phyloP scores from a whole-genome alignment of 2,329 filamentous ascomycete genomes.

The Fusarium compactum region DNA sequence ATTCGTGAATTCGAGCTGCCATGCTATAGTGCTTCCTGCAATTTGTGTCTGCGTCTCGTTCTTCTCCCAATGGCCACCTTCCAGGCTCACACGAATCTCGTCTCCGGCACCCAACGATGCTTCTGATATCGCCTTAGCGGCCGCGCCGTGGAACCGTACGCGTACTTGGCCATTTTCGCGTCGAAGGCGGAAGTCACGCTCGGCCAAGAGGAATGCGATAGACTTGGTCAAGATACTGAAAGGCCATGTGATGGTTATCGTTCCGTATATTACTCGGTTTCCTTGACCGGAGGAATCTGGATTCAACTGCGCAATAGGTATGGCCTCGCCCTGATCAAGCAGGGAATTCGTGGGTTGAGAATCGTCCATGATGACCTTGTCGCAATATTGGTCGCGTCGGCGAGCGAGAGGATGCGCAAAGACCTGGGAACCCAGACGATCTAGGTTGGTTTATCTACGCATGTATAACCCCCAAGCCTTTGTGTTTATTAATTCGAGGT shows the following conservation, averaged over 20 bases:
- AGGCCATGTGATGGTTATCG: conserved; percentile 90
- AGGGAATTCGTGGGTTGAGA: conserved; percentile 36
- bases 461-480: conserved; percentile 7
- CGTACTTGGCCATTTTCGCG: conserved; percentile 83
- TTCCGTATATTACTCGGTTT: conserved; percentile 69
- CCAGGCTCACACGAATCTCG: conserved; percentile 75
- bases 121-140: conserved; percentile 76
- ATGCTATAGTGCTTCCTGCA: conserved; percentile 66
- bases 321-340: conserved; percentile 52
- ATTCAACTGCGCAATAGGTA: conserved; percentile 67
- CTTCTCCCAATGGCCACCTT: conserved; percentile 74
- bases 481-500: background rate
- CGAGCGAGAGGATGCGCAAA: conserved; percentile 11
- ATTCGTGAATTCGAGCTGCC: conserved; percentile 68
- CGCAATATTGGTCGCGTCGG: conserved; percentile 35
- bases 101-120: conserved; percentile 83
- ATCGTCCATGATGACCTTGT: conserved; percentile 44
- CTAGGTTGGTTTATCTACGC: conserved; percentile 11
- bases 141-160: conserved; percentile 77
- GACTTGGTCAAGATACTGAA: conserved; percentile 82
- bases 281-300: conserved; percentile 59
- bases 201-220: conserved; percentile 83
- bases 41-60: conserved; percentile 62
- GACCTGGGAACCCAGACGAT: conserved; percentile 22
- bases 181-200: conserved; percentile 85